Conservation (phyloP, 495 filamentous ascomycete genomes). For the Penicillium steckii region DNA sequence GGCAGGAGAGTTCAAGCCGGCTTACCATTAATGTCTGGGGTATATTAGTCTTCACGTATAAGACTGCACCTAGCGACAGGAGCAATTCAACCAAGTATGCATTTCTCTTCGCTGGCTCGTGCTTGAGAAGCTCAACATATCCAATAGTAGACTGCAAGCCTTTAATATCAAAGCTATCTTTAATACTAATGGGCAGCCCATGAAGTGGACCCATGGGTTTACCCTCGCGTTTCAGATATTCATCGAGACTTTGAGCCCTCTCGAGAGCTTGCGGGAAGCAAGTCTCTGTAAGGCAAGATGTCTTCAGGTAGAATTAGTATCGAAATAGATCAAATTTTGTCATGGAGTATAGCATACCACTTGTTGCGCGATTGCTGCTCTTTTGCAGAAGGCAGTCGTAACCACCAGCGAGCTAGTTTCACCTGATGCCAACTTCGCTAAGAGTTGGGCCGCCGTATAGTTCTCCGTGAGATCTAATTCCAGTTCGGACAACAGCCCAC, state of each 20-base stretch:
- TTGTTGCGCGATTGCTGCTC: slow-evolving; percentile 32
- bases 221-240: slow-evolving; percentile 24
- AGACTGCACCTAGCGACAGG: slow-evolving; percentile 36
- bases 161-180: slow-evolving; percentile 55
- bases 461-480: slow-evolving; percentile 54
- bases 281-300: slow-evolving; percentile 44
- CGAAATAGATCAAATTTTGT: background rate
- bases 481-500: slow-evolving; percentile 22
- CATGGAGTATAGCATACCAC: slow-evolving; percentile 21
- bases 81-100: slow-evolving; percentile 31
- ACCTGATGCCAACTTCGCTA: slow-evolving; percentile 22
- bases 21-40: slow-evolving; percentile 43
- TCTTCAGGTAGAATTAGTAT: slow-evolving; percentile 14
- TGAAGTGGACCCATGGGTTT: slow-evolving; percentile 58
- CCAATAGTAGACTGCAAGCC: slow-evolving; percentile 30
- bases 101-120: slow-evolving; percentile 9
- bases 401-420: slow-evolving; percentile 43
- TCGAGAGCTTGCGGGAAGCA: slow-evolving; percentile 37
- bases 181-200: slow-evolving; percentile 60
- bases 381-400: slow-evolving; percentile 48
- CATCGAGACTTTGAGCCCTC: slow-evolving; percentile 42
- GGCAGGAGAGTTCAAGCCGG: background rate
- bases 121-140: slow-evolving; percentile 17
- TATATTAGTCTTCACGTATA: slow-evolving; percentile 58
- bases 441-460: slow-evolving; percentile 45